Evolutionary conservation across 768 basidiomycete genomes (phyloP).

Genomic region (Tubosaeta sp.): DNA sequence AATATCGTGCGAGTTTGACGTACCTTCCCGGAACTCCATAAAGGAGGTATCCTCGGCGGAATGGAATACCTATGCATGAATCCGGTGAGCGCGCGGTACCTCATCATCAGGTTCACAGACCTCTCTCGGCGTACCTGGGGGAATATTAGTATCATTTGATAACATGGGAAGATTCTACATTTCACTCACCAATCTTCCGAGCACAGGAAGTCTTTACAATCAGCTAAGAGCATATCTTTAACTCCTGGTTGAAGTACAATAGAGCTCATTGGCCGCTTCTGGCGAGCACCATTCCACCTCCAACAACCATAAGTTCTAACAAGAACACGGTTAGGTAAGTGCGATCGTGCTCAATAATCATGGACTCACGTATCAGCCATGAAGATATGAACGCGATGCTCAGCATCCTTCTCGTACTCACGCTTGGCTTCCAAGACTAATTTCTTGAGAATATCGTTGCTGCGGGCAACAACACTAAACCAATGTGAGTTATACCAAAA

Average conservation of each 20-base stretch:
- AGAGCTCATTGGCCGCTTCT: constrained; percentile 90
- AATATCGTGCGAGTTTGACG: constrained; percentile 4
- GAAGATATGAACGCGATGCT: constrained; percentile 86
- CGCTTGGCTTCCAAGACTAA: constrained; percentile 84
- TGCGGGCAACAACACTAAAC: constrained; percentile 77
- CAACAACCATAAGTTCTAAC: constrained; percentile 67
- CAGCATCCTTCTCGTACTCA: constrained; percentile 87
- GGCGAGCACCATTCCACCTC: constrained; percentile 86
- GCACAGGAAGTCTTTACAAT: constrained; percentile 79
- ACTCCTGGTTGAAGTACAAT: constrained; percentile 87
- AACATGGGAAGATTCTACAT: constrained; percentile 14
- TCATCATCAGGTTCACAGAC: constrained; percentile 38
- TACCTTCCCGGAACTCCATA: constrained; percentile 87
- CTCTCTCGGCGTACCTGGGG: constrained; percentile 84
- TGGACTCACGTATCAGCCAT: constrained; percentile 78
- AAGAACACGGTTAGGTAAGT: constrained; percentile 2
- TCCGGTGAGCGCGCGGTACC: constrained; percentile 18
- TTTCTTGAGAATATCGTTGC: constrained; percentile 82
- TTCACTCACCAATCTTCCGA: constrained; percentile 78
- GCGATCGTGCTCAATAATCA: constrained; percentile 6
- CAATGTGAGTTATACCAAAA: constrained; percentile 13
- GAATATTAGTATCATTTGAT: constrained; percentile 16
- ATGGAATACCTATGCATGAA: constrained; percentile 64
- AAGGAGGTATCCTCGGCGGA: constrained; percentile 79
- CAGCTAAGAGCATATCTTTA: constrained; percentile 84